Evolutionary conservation across 257 asterid species (phyloP), one percentile per base, ranked within the genome.

Genomic region (Echium plantagineum): DNA sequence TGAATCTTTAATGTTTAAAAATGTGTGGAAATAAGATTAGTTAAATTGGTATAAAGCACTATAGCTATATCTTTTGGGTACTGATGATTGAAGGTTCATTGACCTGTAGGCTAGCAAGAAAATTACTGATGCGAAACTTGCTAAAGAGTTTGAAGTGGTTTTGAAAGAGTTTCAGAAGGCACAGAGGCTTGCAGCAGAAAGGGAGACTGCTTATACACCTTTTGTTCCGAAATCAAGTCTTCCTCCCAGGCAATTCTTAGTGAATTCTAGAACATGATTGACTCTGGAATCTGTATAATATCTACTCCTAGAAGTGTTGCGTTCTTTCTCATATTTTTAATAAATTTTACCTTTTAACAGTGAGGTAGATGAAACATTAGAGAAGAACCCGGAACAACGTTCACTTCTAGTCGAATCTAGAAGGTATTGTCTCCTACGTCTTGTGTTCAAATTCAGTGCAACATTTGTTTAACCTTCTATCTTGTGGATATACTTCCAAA

Each of bases 151-250:
- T 51, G 80, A 79, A 63, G 61, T 74, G 31, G 78, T 79, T 26
- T 64, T 82, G 63, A 82, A 72, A 70, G 89, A 82, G 35, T 82
- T 79, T 66, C 80, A 82, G 53, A 82, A 79, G 72, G 78, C 77
- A 54, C 85, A 82, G 74, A 63, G 66, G 60, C 74, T 79, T 69
- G 85, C 83, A 31, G 85, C 80, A 31, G 63, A 82, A 69, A 77
- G 70, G 71, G 80, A 72, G 71, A 70, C 75, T 59, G 69, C 81
- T 61, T 72, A 42, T 62, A 47, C 69, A 59, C 70, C 75, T 56
- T 72, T 64, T 47, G 54, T 57, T 63, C 69, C 77, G 55, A 66
- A 71, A 26, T 62, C 53, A 18, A 54, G 52, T 74, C 75, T 59
- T 59, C 69, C 71, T 10, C 58, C 78, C 31, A 72, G 81, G 85